These are phyloP conservation scores for Clavispora vitiphila DNA, from an alignment of 805 yeast species.

Conservation along the genomic window DNA sequence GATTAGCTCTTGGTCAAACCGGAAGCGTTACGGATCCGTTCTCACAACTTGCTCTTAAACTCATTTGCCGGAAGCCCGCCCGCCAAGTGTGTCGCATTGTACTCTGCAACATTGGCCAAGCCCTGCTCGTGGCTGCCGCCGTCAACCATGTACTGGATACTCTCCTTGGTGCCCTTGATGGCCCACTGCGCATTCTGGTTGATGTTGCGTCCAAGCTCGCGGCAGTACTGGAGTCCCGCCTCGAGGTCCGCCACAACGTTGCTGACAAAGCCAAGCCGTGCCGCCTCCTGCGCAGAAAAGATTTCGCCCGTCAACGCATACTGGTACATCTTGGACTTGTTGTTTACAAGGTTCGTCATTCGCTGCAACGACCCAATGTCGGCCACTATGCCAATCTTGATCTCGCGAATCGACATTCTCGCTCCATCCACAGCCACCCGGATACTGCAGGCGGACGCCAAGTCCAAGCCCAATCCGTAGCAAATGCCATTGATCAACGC, in stretches of 20 bases:
- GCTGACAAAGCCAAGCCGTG: slow-evolving; percentile 50
- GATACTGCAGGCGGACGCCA: slow-evolving; percentile 53
- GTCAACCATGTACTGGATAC: slow-evolving; percentile 39
- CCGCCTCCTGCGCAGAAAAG: slow-evolving; percentile 54
- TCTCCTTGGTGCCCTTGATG: slow-evolving; percentile 56
- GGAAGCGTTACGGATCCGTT: no score
- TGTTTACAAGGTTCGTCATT: slow-evolving; percentile 48
- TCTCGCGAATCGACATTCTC: slow-evolving; percentile 58
- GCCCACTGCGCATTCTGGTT: slow-evolving; percentile 51
- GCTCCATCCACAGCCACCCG: slow-evolving; percentile 52
- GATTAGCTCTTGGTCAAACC: no score
- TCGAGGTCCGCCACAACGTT: slow-evolving; percentile 41
- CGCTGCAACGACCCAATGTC: slow-evolving; percentile 77
- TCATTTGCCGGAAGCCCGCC: slow-evolving; percentile 11
- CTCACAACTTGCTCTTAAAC: slow-evolving; percentile 4
- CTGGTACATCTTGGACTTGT: slow-evolving; percentile 54
- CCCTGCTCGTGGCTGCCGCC: slow-evolving; percentile 41
- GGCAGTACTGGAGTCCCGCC: slow-evolving; percentile 46
- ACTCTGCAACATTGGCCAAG: slow-evolving; percentile 47
- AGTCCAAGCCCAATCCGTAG: slow-evolving; percentile 66
- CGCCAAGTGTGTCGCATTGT: slow-evolving; percentile 38
- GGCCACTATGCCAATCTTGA: slow-evolving; percentile 69
- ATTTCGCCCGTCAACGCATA: slow-evolving; percentile 57
- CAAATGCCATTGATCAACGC: slow-evolving; percentile 60
- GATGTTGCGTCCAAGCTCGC: slow-evolving; percentile 45